A percentile compares a stretch with the other conserved stretches of the same genome.
Evolutionary conservation across 1,284 basidiomycete species (phyloP).

Genomic region (Wolfiporia cocos): DNA sequence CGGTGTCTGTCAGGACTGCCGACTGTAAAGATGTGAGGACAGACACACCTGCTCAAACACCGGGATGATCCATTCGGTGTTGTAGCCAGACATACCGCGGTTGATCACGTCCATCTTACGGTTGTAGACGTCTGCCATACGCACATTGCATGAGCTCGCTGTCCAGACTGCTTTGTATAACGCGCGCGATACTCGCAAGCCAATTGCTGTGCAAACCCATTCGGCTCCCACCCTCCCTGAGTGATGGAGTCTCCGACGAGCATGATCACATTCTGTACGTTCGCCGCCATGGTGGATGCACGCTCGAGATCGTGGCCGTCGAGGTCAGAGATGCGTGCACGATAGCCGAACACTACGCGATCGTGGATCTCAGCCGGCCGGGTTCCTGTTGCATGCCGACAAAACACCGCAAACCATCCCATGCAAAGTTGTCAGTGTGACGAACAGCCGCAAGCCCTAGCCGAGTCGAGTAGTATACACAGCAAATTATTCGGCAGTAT

Average conservation of each 20-base stretch:
- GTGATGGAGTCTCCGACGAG: conserved; percentile 80
- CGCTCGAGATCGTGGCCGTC: no score
- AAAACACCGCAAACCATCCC: no score
- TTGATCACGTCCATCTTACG: conserved; percentile 81
- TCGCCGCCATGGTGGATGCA: conserved; percentile 56
- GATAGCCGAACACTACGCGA: no score
- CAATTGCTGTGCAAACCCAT: conserved; percentile 57
- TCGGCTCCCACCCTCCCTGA: conserved; percentile 50
- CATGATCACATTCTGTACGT: conserved; percentile 57
- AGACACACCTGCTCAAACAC: conserved; percentile 65
- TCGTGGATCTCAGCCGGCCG: no score
- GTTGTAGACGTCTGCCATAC: conserved; percentile 37
- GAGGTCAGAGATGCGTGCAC: no score
- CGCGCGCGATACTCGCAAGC: conserved; percentile 41
- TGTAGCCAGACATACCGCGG: conserved; percentile 78
- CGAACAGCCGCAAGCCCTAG: no score
- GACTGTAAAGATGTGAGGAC: background rate
- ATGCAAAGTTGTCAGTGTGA: no score
- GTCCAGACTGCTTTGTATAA: background rate
- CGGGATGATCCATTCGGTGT: conserved; percentile 77
- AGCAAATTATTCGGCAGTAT: no score
- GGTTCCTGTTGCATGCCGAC: no score
- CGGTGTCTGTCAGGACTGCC: background rate
- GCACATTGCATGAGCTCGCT: background rate
- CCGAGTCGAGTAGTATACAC: background rate